Conservation (phyloP, 75 land plant genomes). For the Pinus tabuliformis region DNA sequence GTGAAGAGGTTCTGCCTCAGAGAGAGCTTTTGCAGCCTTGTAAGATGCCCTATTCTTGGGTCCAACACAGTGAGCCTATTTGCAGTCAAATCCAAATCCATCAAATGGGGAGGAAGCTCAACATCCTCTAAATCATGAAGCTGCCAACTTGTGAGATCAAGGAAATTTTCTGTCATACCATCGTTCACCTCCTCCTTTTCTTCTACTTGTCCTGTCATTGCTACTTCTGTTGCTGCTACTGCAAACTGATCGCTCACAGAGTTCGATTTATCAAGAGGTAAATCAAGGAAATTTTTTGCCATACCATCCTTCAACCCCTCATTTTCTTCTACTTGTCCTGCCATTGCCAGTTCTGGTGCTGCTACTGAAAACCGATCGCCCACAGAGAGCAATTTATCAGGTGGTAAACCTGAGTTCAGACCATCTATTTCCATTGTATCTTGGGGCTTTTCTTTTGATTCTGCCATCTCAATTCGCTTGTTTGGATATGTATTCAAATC, state of each 20-base stretch:
- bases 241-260: no score
- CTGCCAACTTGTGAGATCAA: conserved; percentile 81
- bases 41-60: conserved; percentile 48
- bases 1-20: conserved; percentile 81
- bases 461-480: no score
- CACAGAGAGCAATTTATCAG: no score
- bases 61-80: conserved; percentile 71
- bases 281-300: no score
- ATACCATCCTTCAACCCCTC: neutral
- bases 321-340: neutral
- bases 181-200: conserved; percentile 10
- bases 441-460: no score
- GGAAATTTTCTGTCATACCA: conserved; percentile 5
- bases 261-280: no score
- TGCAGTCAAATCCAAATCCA: conserved; percentile 83
- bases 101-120: conserved; percentile 52
- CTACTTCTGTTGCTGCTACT: neutral
- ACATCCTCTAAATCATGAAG: conserved; percentile 76
- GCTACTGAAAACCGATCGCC: no score
- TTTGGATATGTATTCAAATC: no score
- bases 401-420: no score
- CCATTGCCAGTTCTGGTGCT: no score
- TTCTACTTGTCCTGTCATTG: neutral
- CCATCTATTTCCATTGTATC: no score
- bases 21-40: conserved; percentile 65